A percentile compares a stretch with the other conserved stretches of the same genome.
These are phyloP conservation scores for Polygonum maritimum DNA, from an alignment of 148 eudicot genomes.

Conservation along the genomic window DNA sequence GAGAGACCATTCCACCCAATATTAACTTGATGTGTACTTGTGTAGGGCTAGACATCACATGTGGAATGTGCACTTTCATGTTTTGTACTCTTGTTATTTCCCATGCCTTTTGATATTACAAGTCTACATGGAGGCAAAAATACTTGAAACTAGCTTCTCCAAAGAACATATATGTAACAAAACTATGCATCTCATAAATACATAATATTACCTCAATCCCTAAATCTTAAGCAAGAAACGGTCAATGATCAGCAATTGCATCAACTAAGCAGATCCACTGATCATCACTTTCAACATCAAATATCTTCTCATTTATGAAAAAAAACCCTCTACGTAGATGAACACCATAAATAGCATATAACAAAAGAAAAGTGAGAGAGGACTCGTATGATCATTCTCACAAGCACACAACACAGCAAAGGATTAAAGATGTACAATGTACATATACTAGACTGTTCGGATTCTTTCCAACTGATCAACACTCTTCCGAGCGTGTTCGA, in stretches of 20 bases:
- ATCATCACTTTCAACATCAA: slow-evolving; percentile 7
- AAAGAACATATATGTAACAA: not conserved
- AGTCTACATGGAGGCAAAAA: not conserved
- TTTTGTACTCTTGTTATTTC: too few species aligned
- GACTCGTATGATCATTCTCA: not conserved
- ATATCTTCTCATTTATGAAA: not conserved
- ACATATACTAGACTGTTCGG: slow-evolving; percentile 27
- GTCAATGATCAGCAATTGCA: not conserved
- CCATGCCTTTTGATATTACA: too few species aligned
- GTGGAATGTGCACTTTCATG: not conserved
- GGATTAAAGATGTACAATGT: not conserved
- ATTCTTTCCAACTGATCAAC: slow-evolving; percentile 51
- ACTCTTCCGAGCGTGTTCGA: slow-evolving; percentile 55
- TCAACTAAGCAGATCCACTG: not conserved
- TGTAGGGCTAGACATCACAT: not conserved
- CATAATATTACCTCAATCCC: not conserved
- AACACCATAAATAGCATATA: not conserved
- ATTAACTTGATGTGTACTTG: not conserved
- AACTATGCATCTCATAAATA: not conserved
- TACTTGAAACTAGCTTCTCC: not conserved
- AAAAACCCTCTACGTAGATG: not conserved
- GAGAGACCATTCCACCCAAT: not conserved
- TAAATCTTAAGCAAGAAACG: not conserved
- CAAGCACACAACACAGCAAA: not conserved
- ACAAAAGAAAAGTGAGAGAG: not conserved